Conservation (phyloP, 192 early-diverging fungal genomes). For the Diversispora epigaea region DNA sequence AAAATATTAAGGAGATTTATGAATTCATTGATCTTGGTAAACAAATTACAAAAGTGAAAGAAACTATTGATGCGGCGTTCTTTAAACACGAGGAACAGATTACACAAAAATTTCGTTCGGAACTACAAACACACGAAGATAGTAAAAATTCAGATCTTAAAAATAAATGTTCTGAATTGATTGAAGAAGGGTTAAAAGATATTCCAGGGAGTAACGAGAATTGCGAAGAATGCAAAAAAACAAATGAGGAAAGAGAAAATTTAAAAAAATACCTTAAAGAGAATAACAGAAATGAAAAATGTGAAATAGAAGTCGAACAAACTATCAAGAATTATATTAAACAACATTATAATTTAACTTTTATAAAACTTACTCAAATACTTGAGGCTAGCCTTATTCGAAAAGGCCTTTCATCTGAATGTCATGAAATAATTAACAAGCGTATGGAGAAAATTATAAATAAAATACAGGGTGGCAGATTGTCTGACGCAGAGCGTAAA, state of each 20-base stretch:
- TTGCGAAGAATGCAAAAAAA: no score
- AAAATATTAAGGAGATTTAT: slow-evolving; percentile 30
- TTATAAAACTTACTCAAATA: slow-evolving; percentile 15
- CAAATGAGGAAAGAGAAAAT: no score
- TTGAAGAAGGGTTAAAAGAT: no score
- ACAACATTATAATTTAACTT: neutral
- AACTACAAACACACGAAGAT: neutral
- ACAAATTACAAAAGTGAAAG: slow-evolving; percentile 26
- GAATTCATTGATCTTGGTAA: slow-evolving; percentile 31
- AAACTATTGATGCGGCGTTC: slow-evolving; percentile 18
- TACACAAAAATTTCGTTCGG: neutral
- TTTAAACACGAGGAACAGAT: slow-evolving; percentile 12
- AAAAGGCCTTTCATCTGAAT: no score
- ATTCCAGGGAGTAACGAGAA: no score
- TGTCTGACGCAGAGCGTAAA: no score
- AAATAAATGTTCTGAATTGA: no score
- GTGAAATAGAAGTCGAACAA: slow-evolving; percentile 1
- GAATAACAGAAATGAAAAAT: neutral
- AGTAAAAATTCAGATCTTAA: no score
- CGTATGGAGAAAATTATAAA: no score
- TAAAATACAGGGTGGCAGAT: no score
- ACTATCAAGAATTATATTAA: slow-evolving; percentile 24
- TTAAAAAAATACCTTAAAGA: neutral
- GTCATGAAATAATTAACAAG: no score
- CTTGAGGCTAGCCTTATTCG: neutral